Percentiles rank a stretch among this genome's conserved stretches.
Evolutionary conservation across 805 yeast genomes (phyloP).

Genomic region (Kazachstania bromeliacearum): DNA sequence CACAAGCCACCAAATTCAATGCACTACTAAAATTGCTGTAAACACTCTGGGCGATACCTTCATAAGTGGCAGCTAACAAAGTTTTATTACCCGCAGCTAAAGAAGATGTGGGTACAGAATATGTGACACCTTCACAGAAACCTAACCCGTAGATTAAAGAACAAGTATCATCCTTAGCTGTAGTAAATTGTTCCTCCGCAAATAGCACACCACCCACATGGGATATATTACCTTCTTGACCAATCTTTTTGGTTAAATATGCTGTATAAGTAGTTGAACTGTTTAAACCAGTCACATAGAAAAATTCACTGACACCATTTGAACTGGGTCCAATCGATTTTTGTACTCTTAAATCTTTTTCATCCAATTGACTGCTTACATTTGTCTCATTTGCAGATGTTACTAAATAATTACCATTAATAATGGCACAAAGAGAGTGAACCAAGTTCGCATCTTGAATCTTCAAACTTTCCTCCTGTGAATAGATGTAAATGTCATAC

Average conservation of each 20-base stretch:
- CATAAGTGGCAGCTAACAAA: slow-evolving; percentile 44
- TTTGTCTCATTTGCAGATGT: slow-evolving; percentile 19
- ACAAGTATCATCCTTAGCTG: slow-evolving; percentile 50
- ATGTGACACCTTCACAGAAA: slow-evolving; percentile 76
- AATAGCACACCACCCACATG: slow-evolving; percentile 58
- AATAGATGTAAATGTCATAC: slow-evolving; percentile 39
- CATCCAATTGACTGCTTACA: slow-evolving; percentile 7
- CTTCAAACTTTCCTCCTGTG: slow-evolving; percentile 31
- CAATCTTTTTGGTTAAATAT: slow-evolving; percentile 43
- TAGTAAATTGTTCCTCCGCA: slow-evolving; percentile 45
- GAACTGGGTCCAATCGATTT: slow-evolving; percentile 37
- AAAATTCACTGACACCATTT: slow-evolving; percentile 47
- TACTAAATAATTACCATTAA: slow-evolving; percentile 37
- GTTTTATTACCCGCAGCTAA: slow-evolving; percentile 28
- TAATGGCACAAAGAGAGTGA: slow-evolving; percentile 64
- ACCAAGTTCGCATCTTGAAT: slow-evolving; percentile 31
- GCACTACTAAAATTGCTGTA: slow-evolving; percentile 67
- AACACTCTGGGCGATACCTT: slow-evolving; percentile 44
- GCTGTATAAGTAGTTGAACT: slow-evolving; percentile 55
- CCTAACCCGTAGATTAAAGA: slow-evolving; percentile 62
- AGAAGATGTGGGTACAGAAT: slow-evolving; percentile 63
- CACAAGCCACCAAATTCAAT: slow-evolving; percentile 67
- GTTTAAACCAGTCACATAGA: slow-evolving; percentile 52
- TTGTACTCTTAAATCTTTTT: slow-evolving; percentile 12
- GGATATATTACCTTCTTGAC: slow-evolving; percentile 20